A percentile compares a stretch with the other conserved stretches of the same genome.
These are phyloP conservation scores for Alternaria sp. DNA, from an alignment of 2,329 filamentous ascomycete genomes.

Conservation along the genomic window DNA sequence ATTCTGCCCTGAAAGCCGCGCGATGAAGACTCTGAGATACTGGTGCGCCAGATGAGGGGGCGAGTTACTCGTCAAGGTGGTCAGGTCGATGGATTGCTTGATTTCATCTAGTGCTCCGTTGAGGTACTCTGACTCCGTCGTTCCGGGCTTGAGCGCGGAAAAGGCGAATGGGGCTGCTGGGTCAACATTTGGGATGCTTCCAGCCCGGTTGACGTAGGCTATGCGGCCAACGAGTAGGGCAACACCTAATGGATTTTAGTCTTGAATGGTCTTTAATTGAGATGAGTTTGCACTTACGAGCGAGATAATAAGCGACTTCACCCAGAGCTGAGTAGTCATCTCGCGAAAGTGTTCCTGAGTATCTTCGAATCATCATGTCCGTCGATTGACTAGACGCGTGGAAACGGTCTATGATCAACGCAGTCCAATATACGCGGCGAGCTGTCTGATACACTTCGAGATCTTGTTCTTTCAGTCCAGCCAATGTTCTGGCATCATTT, in stretches of 20 bases:
- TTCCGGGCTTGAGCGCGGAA: conserved; percentile 30
- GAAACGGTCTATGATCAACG: conserved; percentile 48
- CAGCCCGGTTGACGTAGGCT: conserved; percentile 35
- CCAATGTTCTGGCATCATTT: conserved; percentile 38
- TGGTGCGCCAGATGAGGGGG: conserved; percentile 45
- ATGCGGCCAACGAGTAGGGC: conserved; percentile 43
- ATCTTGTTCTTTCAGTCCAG: conserved; percentile 38
- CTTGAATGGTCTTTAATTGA: neutral
- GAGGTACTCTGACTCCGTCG: conserved; percentile 36
- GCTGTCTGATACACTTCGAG: conserved; percentile 37
- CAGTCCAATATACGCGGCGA: conserved; percentile 46
- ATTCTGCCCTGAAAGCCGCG: conserved; percentile 34
- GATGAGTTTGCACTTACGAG: conserved; percentile 34
- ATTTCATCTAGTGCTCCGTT: conserved; percentile 40
- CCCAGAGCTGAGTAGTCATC: conserved; percentile 42
- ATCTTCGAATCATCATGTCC: conserved; percentile 41
- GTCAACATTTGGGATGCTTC: conserved; percentile 40
- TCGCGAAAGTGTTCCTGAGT: conserved; percentile 38
- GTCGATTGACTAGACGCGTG: conserved; percentile 44
- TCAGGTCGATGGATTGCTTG: conserved; percentile 42
- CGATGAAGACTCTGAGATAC: conserved; percentile 45
- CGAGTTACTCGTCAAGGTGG: conserved; percentile 34
- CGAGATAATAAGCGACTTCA: conserved; percentile 44
- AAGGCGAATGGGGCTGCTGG: conserved; percentile 38
- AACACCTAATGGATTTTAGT: conserved; percentile 28